Conservation (phyloP, 768 basidiomycete genomes). For the Tulasnella sp. region DNA sequence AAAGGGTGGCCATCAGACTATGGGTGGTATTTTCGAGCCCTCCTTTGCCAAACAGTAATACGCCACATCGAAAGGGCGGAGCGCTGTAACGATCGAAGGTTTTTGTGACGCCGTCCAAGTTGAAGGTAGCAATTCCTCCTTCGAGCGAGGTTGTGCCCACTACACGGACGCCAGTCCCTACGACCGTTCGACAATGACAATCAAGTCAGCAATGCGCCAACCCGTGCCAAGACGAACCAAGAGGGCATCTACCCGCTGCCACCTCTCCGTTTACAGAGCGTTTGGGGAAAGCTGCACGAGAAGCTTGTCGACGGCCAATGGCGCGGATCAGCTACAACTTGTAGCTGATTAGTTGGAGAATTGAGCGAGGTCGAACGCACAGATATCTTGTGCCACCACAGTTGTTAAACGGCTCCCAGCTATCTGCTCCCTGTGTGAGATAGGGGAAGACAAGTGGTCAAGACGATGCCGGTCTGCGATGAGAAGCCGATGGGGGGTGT, state of each 20-base stretch:
- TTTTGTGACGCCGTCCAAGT: neutral
- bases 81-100: slow-evolving; percentile 8
- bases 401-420: slow-evolving; percentile 11
- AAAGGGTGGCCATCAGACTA: neutral
- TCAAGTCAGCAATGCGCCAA: neutral
- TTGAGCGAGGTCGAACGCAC: neutral
- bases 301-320: neutral
- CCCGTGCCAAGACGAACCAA: neutral
- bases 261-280: neutral
- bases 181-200: neutral
- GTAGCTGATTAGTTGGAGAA: slow-evolving; percentile 10
- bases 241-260: neutral
- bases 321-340: neutral
- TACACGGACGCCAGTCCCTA: slow-evolving; percentile 1
- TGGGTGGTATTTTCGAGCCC: neutral
- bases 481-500: too few species aligned
- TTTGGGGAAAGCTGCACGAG: neutral
- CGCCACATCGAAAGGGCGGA: slow-evolving; percentile 10
- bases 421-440: neutral
- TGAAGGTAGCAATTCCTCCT: slow-evolving; percentile 15
- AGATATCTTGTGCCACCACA: slow-evolving; percentile 14
- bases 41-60: neutral
- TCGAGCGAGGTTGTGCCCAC: neutral
- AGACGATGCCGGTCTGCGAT: neutral
- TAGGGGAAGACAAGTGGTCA: neutral